Percentiles rank a stretch among this genome's conserved stretches.
Conservation (phyloP, 1,284 basidiomycete genomes). For the Singerocomus rubriflavus region DNA sequence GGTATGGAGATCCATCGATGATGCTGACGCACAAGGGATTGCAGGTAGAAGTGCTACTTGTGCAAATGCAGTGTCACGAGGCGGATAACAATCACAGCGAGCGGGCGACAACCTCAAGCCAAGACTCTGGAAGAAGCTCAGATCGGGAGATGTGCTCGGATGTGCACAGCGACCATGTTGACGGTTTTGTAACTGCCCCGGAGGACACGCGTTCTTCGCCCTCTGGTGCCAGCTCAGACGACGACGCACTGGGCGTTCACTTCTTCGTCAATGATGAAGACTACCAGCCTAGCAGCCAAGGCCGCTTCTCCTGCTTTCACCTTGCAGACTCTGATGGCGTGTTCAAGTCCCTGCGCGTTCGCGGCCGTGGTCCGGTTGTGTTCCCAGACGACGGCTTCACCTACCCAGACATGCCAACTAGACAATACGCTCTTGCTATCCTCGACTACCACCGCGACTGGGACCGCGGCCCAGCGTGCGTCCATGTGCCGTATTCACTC, state of each 20-base stretch:
- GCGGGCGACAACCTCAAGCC: not conserved
- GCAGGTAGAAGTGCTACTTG: constrained; percentile 6
- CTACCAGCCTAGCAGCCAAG: not conserved
- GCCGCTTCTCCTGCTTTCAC: constrained; percentile 2
- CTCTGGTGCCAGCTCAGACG: not conserved
- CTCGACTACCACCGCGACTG: constrained; percentile 13
- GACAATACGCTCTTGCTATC: constrained; percentile 8
- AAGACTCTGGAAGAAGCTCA: not conserved
- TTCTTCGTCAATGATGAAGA: constrained; percentile 5
- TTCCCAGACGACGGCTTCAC: not conserved
- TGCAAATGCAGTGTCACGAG: constrained; percentile 5
- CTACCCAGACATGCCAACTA: not conserved
- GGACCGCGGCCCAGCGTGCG: constrained; percentile 4
- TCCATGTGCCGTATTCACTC: constrained; percentile 2
- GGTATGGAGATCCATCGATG: constrained; percentile 9
- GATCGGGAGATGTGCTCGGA: not conserved
- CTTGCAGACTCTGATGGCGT: constrained; percentile 1
- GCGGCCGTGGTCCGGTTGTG: constrained; percentile 8
- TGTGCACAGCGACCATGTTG: not conserved
- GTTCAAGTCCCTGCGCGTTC: constrained; percentile 7
- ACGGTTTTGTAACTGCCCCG: not conserved
- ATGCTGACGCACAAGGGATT: constrained; percentile 10
- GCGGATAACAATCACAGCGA: not conserved
- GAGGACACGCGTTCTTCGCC: not conserved
- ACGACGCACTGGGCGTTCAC: constrained; percentile 1